Base-by-base conservation (phyloP, 441 rosid genomes). In the Arabidopsis lyrata region DNA sequence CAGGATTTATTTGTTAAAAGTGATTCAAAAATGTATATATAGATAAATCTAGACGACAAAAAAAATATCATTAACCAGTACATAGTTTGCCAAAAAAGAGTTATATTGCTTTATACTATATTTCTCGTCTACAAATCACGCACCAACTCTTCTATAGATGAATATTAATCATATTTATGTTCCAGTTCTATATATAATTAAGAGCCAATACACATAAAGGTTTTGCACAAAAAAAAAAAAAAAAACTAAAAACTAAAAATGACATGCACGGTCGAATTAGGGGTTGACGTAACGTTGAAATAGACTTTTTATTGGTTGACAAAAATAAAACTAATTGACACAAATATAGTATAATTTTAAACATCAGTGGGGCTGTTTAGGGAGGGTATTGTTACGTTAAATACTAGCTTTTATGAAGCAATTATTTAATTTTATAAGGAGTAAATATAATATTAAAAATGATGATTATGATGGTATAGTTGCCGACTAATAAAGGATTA, bases 281-380 rank as follows among this genome's bases (percentile, higher is more conserved):
- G 75, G 71, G 75, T 76, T 70, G 75, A 63, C 79, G 79, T 63
- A 68, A 63, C 54, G 66, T 38, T 47, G 75, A 55, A 56, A 18
- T 36, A 54, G 24, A 61, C 10, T 59, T 48, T 44, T n/a, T 69
- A 56, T 29, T 2, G 61, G 71, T 63, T 70, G 79, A 68, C 78
- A 63, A 42, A 6, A 12, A 2, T 11, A 4, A 1, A 31, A 53
- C 4, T 15, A 39, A 50, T 20, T 74, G 60, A 50, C 66, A 15
- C 56, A 68, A 32, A 35, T 62, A 34, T 68, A n/a, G n/a, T n/a
- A 68, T 68, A 45, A 42, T 16, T 53, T 52, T 52, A 61, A 68
- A 54, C 44, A 61, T 32, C 54, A 68, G 74, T 68, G 69, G 74
- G 64, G 68, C 57, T 52, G 64, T 38, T 68, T 12, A 29, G 20